Percentiles rank a stretch among this genome's conserved stretches.
phyloP scores from a whole-genome alignment of 495 filamentous ascomycete genomes.

The Wilcoxina mikolae region DNA sequence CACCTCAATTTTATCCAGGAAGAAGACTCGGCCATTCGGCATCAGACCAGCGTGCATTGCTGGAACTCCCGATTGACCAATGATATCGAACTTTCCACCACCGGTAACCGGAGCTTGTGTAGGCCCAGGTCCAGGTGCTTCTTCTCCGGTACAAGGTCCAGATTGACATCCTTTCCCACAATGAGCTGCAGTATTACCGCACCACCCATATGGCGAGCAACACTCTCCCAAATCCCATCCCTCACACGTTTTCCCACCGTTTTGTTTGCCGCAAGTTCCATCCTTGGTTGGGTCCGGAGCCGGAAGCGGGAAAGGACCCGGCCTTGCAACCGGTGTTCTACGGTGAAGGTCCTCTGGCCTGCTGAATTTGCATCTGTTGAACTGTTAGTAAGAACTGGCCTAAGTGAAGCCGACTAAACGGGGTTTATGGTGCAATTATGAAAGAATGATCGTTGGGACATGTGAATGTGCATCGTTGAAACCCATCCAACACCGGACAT shows the following conservation, averaged over 20 bases:
- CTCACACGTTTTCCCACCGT: conserved; percentile 26
- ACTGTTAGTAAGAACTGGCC: background rate
- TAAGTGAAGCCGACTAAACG: background rate
- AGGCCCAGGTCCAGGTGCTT: conserved; percentile 18
- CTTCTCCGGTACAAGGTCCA: conserved; percentile 29
- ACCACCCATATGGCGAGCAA: conserved; percentile 28
- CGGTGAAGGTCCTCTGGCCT: background rate
- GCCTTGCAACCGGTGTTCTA: background rate
- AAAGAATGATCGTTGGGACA: no score
- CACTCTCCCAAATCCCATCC: conserved; percentile 22
- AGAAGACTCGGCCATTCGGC: conserved; percentile 44
- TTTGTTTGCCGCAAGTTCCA: conserved; percentile 30
- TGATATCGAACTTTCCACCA: conserved; percentile 35
- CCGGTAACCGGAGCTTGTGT: conserved; percentile 18
- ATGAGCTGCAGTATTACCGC: conserved; percentile 30
- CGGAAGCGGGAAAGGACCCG: background rate
- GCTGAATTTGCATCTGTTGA: background rate
- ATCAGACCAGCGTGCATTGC: conserved; percentile 50
- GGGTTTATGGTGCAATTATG: background rate
- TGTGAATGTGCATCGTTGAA: background rate
- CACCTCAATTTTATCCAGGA: conserved; percentile 47
- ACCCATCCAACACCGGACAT: background rate
- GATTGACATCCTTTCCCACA: conserved; percentile 37
- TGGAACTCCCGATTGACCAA: conserved; percentile 45
- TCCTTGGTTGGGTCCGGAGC: conserved; percentile 26